phyloP scores from a whole-genome alignment of 805 yeast genomes.

The Kazachstania kunashirensis region DNA sequence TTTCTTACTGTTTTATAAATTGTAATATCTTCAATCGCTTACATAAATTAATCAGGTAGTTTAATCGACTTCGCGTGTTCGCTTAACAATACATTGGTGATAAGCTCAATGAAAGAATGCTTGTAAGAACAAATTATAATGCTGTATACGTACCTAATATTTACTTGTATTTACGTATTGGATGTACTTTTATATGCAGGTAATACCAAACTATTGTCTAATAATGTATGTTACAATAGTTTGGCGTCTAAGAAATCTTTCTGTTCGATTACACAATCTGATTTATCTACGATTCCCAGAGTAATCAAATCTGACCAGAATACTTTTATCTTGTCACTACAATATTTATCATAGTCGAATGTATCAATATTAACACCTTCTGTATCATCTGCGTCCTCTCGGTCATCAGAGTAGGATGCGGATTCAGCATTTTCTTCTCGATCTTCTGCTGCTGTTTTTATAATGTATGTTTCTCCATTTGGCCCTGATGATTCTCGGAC shows the following conservation, averaged over 20 bases:
- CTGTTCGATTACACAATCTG: conserved; percentile 8
- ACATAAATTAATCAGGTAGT: too few species aligned
- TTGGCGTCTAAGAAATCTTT: conserved; percentile 4
- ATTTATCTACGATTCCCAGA: conserved; percentile 41
- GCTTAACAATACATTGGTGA: too few species aligned
- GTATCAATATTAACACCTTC: conserved; percentile 43
- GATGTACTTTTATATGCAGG: too few species aligned
- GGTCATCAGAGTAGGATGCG: conserved; percentile 12
- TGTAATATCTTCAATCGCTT: too few species aligned
- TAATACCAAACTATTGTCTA: too few species aligned
- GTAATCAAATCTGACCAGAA: conserved; percentile 66
- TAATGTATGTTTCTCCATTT: conserved; percentile 42
- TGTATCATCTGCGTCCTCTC: conserved; percentile 11
- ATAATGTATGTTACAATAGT: too few species aligned
- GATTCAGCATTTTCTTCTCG: conserved; percentile 18
- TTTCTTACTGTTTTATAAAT: too few species aligned
- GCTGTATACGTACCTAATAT: too few species aligned
- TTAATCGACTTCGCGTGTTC: too few species aligned
- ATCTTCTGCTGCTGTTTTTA: conserved; percentile 22
- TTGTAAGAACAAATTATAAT: too few species aligned
- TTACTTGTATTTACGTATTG: too few species aligned
- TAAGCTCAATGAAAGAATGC: too few species aligned
- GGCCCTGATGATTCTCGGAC: conserved; percentile 37
- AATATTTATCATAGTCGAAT: conserved; percentile 70
- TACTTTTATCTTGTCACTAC: conserved; percentile 63